Evolutionary conservation across 2,329 filamentous ascomycete genomes (phyloP).

Genomic region (Teratosphaeria destructans): DNA sequence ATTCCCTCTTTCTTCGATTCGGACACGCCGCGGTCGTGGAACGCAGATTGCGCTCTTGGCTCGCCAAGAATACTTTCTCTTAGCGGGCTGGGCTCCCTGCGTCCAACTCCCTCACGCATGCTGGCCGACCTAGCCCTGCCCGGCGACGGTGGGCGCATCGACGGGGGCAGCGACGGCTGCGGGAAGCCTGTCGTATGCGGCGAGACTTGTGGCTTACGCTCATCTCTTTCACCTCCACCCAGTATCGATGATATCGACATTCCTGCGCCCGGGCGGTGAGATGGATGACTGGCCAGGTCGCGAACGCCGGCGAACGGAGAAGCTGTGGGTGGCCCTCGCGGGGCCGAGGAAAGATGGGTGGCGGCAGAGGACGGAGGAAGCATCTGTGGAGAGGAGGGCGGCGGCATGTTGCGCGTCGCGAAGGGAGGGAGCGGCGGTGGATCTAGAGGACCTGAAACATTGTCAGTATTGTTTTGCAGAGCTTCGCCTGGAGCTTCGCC

Average conservation of each 20-base stretch:
- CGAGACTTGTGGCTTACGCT: slow-evolving; percentile 19
- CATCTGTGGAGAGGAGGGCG: slow-evolving; percentile 37
- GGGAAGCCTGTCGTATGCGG: slow-evolving; percentile 18
- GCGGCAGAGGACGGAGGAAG: slow-evolving; percentile 28
- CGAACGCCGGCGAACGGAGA: slow-evolving; percentile 40
- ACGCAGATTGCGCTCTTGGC: slow-evolving; percentile 12
- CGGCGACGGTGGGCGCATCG: slow-evolving; percentile 40
- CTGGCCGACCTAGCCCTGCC: slow-evolving; percentile 28
- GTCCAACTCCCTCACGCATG: slow-evolving; percentile 23
- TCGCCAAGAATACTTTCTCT: slow-evolving; percentile 16
- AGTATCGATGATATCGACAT: slow-evolving; percentile 70
- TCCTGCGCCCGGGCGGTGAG: slow-evolving; percentile 49
- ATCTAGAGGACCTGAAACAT: slow-evolving; percentile 17
- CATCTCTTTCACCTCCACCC: slow-evolving; percentile 33
- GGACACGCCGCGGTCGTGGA: slow-evolving; percentile 13
- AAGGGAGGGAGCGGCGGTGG: slow-evolving; percentile 32
- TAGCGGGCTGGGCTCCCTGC: slow-evolving; percentile 17
- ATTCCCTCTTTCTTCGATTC: slow-evolving; percentile 20
- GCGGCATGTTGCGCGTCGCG: slow-evolving; percentile 37
- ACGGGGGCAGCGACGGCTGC: slow-evolving; percentile 25
- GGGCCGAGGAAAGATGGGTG: slow-evolving; percentile 18
- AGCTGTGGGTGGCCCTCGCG: slow-evolving; percentile 35
- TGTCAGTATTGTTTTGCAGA: neutral
- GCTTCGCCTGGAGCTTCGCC: slow-evolving; percentile 1
- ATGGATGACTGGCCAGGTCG: slow-evolving; percentile 43